These are phyloP conservation scores for Syzygium aqueum DNA, from an alignment of 345 rosid genomes.

Conservation along the genomic window DNA sequence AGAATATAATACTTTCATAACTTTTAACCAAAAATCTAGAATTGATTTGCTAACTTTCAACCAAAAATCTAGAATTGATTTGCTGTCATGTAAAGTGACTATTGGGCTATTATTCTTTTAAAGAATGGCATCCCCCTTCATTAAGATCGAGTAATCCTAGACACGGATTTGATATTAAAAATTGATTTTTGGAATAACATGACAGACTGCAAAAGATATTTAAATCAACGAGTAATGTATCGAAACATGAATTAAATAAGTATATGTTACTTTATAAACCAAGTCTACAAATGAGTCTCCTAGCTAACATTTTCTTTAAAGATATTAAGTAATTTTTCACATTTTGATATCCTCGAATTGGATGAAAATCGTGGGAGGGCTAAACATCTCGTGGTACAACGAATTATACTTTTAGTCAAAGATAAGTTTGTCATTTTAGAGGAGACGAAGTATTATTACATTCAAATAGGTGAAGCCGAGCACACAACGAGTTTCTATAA, in stretches of 20 bases:
- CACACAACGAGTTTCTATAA: background rate
- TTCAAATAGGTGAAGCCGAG: background rate
- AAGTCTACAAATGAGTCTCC: background rate
- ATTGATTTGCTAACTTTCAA: background rate
- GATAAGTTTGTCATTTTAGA: background rate
- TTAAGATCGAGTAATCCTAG: background rate
- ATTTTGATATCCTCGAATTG: background rate
- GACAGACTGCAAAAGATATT: background rate
- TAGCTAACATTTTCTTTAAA: background rate
- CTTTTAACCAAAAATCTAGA: background rate
- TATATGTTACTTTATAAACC: accelerated
- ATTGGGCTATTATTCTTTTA: background rate
- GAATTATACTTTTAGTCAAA: background rate
- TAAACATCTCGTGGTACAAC: background rate
- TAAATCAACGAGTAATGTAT: background rate
- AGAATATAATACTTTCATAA: background rate
- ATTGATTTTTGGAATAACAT: accelerated
- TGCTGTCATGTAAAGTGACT: background rate
- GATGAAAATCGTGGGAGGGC: background rate
- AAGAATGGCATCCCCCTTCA: background rate
- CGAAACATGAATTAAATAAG: background rate
- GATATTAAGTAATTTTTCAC: background rate
- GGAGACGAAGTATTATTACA: background rate
- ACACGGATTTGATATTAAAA: background rate
- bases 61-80: background rate